Percentiles rank a stretch among this genome's conserved stretches.
phyloP scores from a whole-genome alignment of 257 asterid genomes.

The Solanum pinnatisectum region DNA sequence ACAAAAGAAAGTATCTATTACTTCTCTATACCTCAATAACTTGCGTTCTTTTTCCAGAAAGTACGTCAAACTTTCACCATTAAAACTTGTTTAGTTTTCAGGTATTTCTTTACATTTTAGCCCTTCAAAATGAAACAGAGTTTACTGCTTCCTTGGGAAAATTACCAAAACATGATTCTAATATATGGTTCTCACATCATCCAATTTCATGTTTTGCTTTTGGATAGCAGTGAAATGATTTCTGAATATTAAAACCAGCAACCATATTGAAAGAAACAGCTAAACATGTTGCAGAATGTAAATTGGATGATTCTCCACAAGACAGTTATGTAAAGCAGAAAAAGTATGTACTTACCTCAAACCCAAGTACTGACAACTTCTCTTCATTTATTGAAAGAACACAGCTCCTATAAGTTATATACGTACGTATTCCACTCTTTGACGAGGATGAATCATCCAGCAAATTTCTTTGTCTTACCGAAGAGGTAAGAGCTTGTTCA shows the following conservation, averaged over 20 bases:
- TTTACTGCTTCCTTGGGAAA: background rate
- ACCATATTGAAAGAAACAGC: background rate
- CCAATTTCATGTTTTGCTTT: background rate
- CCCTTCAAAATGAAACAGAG: background rate
- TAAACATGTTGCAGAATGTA: background rate
- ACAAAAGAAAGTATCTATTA: background rate
- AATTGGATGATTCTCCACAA: background rate
- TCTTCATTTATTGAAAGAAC: constrained; percentile 84
- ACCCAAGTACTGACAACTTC: constrained; percentile 72
- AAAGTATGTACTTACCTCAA: constrained; percentile 51
- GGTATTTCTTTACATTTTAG: background rate
- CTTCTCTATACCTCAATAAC: background rate
- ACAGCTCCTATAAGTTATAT: constrained; percentile 85
- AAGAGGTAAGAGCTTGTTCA: constrained; percentile 8
- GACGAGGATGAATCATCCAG: constrained; percentile 39
- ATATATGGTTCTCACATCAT: background rate
- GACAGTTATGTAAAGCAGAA: background rate
- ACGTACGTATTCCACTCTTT: constrained; percentile 28
- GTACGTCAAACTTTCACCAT: background rate
- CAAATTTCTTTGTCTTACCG: constrained; percentile 41
- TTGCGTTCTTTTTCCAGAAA: background rate
- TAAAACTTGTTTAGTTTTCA: background rate
- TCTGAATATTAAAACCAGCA: background rate
- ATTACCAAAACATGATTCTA: background rate
- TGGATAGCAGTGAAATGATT: background rate